These are phyloP conservation scores for Russula foetens DNA, from an alignment of 768 basidiomycete genomes.

Conservation along the genomic window DNA sequence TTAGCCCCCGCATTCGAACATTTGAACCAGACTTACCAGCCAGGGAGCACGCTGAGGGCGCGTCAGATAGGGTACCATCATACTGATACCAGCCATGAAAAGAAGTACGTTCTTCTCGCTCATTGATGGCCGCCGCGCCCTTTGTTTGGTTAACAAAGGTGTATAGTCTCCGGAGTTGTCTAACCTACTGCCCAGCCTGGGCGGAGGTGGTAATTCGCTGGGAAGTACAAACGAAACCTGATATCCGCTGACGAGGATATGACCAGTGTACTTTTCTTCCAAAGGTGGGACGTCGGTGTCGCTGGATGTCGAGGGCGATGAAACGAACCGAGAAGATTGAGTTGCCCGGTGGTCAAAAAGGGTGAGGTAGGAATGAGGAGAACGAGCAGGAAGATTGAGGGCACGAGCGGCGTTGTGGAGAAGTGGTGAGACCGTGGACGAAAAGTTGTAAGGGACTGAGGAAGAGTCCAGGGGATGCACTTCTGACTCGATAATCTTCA, in stretches of 20 bases:
- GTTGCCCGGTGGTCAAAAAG: constrained; percentile 33
- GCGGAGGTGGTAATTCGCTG: constrained; percentile 41
- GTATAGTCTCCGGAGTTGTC: constrained; percentile 13
- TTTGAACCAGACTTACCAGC: constrained; percentile 37
- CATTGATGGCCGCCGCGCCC: constrained; percentile 42
- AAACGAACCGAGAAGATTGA: constrained; percentile 30
- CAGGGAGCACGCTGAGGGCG: constrained; percentile 69
- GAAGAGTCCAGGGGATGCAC: constrained; percentile 68
- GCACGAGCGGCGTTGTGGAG: constrained; percentile 63
- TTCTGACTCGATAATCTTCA: constrained; percentile 64
- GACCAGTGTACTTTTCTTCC: constrained; percentile 63
- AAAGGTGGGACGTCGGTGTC: constrained; percentile 34
- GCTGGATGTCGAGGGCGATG: constrained; percentile 29
- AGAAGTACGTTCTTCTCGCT: constrained; percentile 54
- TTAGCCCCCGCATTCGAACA: neutral
- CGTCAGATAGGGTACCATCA: constrained; percentile 63
- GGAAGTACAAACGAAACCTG: constrained; percentile 71
- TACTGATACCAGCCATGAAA: constrained; percentile 76
- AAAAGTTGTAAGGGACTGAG: constrained; percentile 71
- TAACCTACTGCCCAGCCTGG: constrained; percentile 16
- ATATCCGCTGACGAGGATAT: constrained; percentile 70
- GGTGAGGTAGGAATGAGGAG: constrained; percentile 51
- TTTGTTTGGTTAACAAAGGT: constrained; percentile 12
- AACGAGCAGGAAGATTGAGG: constrained; percentile 55
- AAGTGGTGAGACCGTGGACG: constrained; percentile 50